These are phyloP conservation scores for Umbelopsis ramanniana DNA, from an alignment of 192 early-diverging fungal genomes.

Conservation along the genomic window DNA sequence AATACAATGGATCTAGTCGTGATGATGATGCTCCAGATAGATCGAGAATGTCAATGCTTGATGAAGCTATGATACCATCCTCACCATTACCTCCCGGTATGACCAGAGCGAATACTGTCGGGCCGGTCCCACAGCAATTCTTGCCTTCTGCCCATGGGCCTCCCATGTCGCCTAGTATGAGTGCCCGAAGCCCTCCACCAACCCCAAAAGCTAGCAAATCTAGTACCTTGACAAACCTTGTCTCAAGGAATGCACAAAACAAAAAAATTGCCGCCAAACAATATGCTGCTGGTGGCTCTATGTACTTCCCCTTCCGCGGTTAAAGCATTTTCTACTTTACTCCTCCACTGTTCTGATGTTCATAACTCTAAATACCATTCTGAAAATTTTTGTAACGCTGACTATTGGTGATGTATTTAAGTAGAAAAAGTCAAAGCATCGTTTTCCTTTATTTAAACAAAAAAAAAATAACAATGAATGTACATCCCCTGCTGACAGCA, in stretches of 20 bases:
- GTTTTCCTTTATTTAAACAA: conserved; percentile 2
- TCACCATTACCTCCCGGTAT: conserved; percentile 9
- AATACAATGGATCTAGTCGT: conserved; percentile 2
- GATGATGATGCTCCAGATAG: conserved; percentile 2
- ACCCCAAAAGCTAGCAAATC: conserved; percentile 13
- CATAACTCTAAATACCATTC: background rate
- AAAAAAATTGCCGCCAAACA: conserved; percentile 15
- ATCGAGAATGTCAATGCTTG: conserved; percentile 19
- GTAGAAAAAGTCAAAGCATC: background rate
- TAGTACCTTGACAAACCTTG: background rate
- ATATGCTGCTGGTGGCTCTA: conserved; percentile 8
- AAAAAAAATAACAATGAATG: background rate
- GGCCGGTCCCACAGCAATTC: conserved; percentile 14
- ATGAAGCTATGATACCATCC: conserved; percentile 14
- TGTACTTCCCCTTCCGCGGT: conserved; percentile 8
- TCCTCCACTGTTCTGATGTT: background rate
- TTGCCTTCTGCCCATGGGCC: background rate
- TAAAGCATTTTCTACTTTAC: background rate
- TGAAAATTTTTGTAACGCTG: background rate
- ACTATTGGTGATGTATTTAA: background rate
- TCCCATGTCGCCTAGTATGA: background rate
- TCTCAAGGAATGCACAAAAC: conserved; percentile 11
- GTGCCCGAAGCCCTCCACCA: background rate
- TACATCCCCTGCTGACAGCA: background rate
- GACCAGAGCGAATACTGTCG: conserved; percentile 9